A percentile compares a stretch with the other conserved stretches of the same genome.
Evolutionary conservation across 179 eudicot genomes (phyloP).

Genomic region (Drosera spatulata): DNA sequence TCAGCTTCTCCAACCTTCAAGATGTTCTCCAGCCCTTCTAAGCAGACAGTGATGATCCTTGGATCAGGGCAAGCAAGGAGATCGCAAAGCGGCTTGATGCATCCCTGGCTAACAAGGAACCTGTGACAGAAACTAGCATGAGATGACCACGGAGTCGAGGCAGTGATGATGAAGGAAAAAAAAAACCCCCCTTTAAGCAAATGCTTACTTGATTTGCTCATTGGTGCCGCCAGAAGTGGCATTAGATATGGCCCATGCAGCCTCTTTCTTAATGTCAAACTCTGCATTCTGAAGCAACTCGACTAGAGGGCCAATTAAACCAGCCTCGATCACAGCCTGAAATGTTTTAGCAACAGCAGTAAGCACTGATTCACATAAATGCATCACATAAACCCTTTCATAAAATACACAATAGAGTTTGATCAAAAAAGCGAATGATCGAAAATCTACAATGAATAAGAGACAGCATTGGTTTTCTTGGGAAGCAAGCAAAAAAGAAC

Average conservation of each 20-base stretch:
- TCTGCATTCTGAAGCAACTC: conserved; percentile 67
- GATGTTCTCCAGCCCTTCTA: conserved; percentile 80
- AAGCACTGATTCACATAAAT: background rate
- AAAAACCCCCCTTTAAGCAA: background rate
- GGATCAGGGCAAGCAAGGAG: conserved; percentile 83
- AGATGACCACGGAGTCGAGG: background rate
- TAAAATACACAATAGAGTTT: too few relatives aligned
- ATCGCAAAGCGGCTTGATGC: conserved; percentile 82
- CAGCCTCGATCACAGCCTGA: conserved; percentile 57
- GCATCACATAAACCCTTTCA: background rate
- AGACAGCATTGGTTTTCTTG: too few relatives aligned
- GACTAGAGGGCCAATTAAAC: conserved; percentile 49
- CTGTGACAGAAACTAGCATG: conserved; percentile 18
- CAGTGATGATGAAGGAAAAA: background rate
- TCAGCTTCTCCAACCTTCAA: conserved; percentile 81
- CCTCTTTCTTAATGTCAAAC: too few relatives aligned
- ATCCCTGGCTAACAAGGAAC: conserved; percentile 63
- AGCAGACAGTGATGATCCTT: conserved; percentile 67
- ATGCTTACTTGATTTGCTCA: conserved; percentile 56
- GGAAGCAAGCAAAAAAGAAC: too few relatives aligned
- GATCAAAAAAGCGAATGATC: too few relatives aligned
- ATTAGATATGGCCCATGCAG: too few relatives aligned
- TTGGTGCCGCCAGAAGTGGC: conserved; percentile 35
- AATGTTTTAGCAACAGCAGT: conserved; percentile 6
- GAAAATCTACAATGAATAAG: too few relatives aligned